Conservation (phyloP, 306 rosid species). For the Glycine soja region DNA sequence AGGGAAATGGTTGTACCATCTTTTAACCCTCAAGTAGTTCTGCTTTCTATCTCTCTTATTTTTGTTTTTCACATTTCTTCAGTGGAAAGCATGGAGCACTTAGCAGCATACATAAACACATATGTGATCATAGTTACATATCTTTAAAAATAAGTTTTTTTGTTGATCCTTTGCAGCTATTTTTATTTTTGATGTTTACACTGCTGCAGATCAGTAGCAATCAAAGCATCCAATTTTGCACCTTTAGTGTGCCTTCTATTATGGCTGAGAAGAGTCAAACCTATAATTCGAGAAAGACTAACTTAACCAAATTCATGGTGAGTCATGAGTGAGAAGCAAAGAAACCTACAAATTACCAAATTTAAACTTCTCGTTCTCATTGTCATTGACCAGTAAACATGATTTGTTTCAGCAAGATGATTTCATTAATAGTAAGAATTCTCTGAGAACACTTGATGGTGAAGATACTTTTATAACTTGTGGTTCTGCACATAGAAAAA, state of each 20-base stretch:
- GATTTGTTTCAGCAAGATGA: slow-evolving; percentile 49
- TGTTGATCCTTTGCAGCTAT: slow-evolving; percentile 4
- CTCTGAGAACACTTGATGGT: slow-evolving; percentile 46
- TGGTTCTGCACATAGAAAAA: slow-evolving; percentile 45
- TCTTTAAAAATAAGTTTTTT: background rate
- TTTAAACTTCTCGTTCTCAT: slow-evolving; percentile 37
- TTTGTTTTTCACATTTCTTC: background rate
- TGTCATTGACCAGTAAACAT: slow-evolving; percentile 42
- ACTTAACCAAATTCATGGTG: too few relatives aligned
- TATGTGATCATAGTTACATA: background rate
- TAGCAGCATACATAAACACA: background rate
- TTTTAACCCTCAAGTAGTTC: background rate
- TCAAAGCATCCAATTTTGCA: slow-evolving; percentile 52
- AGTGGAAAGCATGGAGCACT: background rate
- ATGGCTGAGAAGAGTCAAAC: slow-evolving; percentile 53
- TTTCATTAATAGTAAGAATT: slow-evolving; percentile 44
- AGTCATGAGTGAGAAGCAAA: too few relatives aligned
- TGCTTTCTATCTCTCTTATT: background rate
- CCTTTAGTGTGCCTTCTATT: slow-evolving; percentile 52
- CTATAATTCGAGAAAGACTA: too few relatives aligned
- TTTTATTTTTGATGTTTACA: slow-evolving; percentile 29
- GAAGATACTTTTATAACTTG: slow-evolving; percentile 50
- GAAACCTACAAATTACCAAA: slow-evolving; percentile 41
- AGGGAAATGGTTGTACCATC: background rate
- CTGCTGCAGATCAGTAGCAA: slow-evolving; percentile 50